Base-by-base conservation (phyloP, 352 stramenopile genomes). In the Globisporangium takayamanum region DNA sequence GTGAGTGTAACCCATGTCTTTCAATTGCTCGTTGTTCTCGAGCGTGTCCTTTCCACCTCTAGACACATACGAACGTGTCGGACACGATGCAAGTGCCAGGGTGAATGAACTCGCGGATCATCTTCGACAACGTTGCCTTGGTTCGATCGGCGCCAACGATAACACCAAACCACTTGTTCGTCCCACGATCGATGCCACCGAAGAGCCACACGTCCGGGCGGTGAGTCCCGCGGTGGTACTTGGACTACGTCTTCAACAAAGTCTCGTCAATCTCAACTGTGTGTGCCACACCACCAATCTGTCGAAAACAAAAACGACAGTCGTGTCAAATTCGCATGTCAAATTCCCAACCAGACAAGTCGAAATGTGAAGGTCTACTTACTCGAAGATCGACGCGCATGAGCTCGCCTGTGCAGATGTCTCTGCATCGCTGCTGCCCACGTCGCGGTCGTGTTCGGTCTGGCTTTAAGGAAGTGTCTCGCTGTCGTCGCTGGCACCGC, bases 231-330 rank as follows among this genome's bases (percentile, higher is more conserved):
- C 59, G 37, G 0, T 45, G 39, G 46, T 77, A 77, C 55, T 74
- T 70, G 20, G 41, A 57, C 41, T 74, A 72, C 45, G 68, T 78
- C 4, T 54, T 42, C 0, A 70, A 30, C 10, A 41, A 67, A 4
- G 63, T 69, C n/a, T 73, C 62, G 42, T 69, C 69, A 16, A 76
- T 76, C 50, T 70, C 60, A 1, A 76, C 69, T 7, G 66, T 62
- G 22, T 68, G 55, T 1, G 63, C 64, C 22, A 51, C 41, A 1
- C 67, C 56, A 42, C 64, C 60, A 20, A 61, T 48, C 0, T 44
- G 37, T 44, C 8, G 37, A 15, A 14, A 15, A 14, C 37, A 44
- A 44, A 15, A 44, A 14, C 37, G 37, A 15, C 14, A 44, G 37
- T 44, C 14, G 37, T 14, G 14, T 14, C 37, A 44, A 15, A 14